phyloP scores from a whole-genome alignment of 1,284 basidiomycete species.

The Apiotrichum gracile region DNA sequence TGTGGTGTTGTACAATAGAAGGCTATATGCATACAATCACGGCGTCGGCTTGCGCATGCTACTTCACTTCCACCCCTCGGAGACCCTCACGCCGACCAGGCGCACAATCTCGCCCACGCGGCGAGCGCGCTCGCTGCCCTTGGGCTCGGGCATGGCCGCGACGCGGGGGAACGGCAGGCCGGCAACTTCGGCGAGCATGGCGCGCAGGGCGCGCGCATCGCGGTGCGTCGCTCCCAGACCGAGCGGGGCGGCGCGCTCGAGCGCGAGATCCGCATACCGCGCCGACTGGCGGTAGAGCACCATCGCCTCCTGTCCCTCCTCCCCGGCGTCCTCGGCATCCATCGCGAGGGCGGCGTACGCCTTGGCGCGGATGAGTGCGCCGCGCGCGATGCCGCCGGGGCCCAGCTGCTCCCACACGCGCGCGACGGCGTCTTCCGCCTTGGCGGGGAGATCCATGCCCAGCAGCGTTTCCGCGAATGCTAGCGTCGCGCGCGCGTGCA shows the following conservation, averaged over 20 bases:
- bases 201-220: background rate
- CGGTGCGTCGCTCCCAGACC: background rate
- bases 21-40: background rate
- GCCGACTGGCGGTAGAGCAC: background rate
- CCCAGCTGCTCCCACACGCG: slow-evolving; percentile 22
- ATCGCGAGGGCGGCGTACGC: slow-evolving; percentile 23
- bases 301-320: background rate
- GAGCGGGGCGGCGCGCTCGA: background rate
- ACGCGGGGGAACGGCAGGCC: background rate
- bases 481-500: slow-evolving; percentile 31
- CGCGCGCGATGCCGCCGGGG: slow-evolving; percentile 20
- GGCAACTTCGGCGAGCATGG: background rate
- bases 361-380: slow-evolving; percentile 29
- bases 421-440: slow-evolving; percentile 24
- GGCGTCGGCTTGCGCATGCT: background rate
- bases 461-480: slow-evolving; percentile 32
- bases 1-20: background rate
- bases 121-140: slow-evolving; percentile 14
- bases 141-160: background rate
- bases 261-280: slow-evolving; percentile 2
- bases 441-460: slow-evolving; percentile 29
- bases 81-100: slow-evolving; percentile 31
- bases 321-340: slow-evolving; percentile 2
- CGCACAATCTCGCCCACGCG: slow-evolving; percentile 30
- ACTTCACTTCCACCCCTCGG: slow-evolving; percentile 27